Base-by-base conservation (phyloP, 2,329 filamentous ascomycete species). In the Hypoxylon sp. region DNA sequence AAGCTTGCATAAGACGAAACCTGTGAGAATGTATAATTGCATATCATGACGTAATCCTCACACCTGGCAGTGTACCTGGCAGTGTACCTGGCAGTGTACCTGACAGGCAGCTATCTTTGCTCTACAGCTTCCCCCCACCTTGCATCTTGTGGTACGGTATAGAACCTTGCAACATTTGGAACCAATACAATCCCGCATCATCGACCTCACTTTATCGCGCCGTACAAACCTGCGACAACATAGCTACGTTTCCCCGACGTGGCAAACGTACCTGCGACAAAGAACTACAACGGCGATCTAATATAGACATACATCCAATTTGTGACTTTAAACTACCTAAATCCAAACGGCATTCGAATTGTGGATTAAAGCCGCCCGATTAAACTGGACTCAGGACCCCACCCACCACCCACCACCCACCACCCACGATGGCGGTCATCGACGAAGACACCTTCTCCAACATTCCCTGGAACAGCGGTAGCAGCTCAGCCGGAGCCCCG, bases 361-460 rank as follows among this genome's bases (percentile, higher is more conserved):
- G 43, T 30, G 43, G 19, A 61, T 55, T 30, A 65, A 65, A 55
- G 47, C 44, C 55, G 43, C 30, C 22, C 34, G 54, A 26, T 53
- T 47, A 26, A 39, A 44, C 54, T 24, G 20, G 41, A 54, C n/a
- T 58, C 41, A 41, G 46, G 47, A 60, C 65, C 63, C 67, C 59
- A 64, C 62, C n/a, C n/a, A n/a, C n/a, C n/a, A n/a, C n/a, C n/a
- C n/a, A n/a, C n/a, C n/a, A n/a, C n/a, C n/a, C n/a, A n/a, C n/a
- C n/a, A n/a, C n/a, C 34, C 43, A 64, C 63, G n/a, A 81, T 82
- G 81, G 78, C 81, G 64, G 81, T 81, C 71, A 80, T 82, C 68
- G 83, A 85, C 72, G 80, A 75, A 73, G 90, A 92, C 78, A 90
- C 91, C 79, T 95, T 95, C 78, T 91, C 92, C 75, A 91, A 87